These are phyloP conservation scores for Didymella arachidicola DNA, from an alignment of 2,329 filamentous ascomycete genomes.

Conservation along the genomic window DNA sequence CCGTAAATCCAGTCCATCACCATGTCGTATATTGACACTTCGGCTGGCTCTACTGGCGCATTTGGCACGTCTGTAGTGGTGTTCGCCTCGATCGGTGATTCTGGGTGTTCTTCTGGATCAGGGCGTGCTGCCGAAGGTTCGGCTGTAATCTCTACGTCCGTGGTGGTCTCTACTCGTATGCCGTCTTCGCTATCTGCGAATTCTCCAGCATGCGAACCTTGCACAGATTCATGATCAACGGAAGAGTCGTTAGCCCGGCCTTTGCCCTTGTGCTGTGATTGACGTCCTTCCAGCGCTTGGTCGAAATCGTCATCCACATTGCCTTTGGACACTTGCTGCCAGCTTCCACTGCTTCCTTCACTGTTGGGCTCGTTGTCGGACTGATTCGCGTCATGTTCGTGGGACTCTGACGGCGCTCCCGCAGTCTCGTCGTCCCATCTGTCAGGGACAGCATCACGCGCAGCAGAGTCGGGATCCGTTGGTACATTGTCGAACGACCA, in stretches of 20 bases:
- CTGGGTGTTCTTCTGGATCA: constrained; percentile 3
- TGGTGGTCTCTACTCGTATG: constrained; percentile 6
- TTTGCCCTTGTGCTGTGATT: constrained; percentile 41
- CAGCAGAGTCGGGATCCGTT: constrained; percentile 14
- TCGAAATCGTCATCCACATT: constrained; percentile 38
- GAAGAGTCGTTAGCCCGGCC: constrained; percentile 24
- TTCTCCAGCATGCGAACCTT: background rate
- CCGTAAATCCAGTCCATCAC: constrained; percentile 59
- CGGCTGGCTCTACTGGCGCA: constrained; percentile 22
- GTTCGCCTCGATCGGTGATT: background rate
- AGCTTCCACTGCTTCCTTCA: constrained; percentile 51
- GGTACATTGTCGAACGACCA: constrained; percentile 44
- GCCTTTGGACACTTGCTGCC: constrained; percentile 50
- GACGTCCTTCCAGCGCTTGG: constrained; percentile 37
- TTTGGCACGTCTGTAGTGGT: constrained; percentile 15
- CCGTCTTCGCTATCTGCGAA: constrained; percentile 1
- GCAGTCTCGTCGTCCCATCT: constrained; percentile 41
- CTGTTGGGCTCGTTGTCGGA: constrained; percentile 45
- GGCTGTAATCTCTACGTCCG: constrained; percentile 2
- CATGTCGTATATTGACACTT: constrained; percentile 37
- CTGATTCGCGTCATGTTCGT: constrained; percentile 11
- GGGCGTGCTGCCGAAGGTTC: constrained; percentile 7
- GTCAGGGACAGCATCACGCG: constrained; percentile 24
- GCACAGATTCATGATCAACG: background rate
- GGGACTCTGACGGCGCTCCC: constrained; percentile 7